A percentile compares a stretch with the other conserved stretches of the same genome.
phyloP scores from a whole-genome alignment of 768 basidiomycete genomes.

The Tephrocybe sp. region DNA sequence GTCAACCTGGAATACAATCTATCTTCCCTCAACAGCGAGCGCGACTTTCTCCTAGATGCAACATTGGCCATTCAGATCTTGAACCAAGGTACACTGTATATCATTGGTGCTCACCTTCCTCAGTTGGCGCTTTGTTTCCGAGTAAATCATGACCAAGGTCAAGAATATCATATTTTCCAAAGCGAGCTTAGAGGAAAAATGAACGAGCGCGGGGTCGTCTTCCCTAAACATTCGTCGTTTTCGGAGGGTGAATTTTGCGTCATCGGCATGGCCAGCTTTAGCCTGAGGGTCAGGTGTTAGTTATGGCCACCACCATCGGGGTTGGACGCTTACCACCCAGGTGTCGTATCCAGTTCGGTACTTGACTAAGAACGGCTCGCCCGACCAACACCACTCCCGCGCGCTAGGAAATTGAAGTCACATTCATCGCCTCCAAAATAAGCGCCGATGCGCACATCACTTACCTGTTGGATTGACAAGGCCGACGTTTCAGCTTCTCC shows the following conservation, averaged over 20 bases:
- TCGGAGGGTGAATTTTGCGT: conserved; percentile 7
- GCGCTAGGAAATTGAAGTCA: neutral
- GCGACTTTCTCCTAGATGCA: neutral
- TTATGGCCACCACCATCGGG: neutral
- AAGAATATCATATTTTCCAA: conserved; percentile 13
- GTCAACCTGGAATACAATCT: neutral
- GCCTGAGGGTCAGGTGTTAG: neutral
- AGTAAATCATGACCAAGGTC: conserved; percentile 14
- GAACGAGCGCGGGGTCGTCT: conserved; percentile 10
- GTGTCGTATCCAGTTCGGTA: neutral
- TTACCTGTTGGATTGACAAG: neutral
- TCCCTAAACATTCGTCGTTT: conserved; percentile 4
- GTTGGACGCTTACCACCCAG: conserved; percentile 7
- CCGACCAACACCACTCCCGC: conserved; percentile 14
- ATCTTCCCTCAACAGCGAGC: neutral
- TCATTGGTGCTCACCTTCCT: neutral
- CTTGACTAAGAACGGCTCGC: conserved; percentile 9
- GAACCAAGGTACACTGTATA: too few species aligned
- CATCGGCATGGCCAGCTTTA: conserved; percentile 1
- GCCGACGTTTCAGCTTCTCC: conserved; percentile 3
- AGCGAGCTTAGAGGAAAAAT: conserved; percentile 5
- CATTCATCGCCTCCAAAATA: neutral
- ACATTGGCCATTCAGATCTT: neutral
- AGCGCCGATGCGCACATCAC: neutral
- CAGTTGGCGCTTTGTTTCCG: conserved; percentile 13